Conservation (phyloP, 306 rosid species). For the Prunus dulcis region DNA sequence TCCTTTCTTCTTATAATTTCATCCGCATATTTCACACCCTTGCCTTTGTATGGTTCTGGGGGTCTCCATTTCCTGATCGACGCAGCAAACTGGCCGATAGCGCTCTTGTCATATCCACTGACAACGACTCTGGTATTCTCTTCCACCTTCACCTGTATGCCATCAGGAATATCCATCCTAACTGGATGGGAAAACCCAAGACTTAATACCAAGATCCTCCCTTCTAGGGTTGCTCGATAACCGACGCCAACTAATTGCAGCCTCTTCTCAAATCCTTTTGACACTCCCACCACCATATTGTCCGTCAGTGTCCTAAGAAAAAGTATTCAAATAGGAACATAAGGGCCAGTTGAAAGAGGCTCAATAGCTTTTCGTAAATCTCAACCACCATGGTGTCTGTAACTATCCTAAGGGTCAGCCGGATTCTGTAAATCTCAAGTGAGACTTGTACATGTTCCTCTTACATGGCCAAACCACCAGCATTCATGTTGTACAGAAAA, state of each 20-base stretch:
- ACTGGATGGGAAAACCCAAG: slow-evolving; percentile 99
- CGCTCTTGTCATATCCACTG: slow-evolving; percentile 82
- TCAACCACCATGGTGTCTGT: slow-evolving; percentile 68
- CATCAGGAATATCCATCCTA: slow-evolving; percentile 72
- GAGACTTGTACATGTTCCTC: neutral
- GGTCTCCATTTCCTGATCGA: slow-evolving; percentile 92
- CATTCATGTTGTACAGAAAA: neutral
- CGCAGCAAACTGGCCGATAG: slow-evolving; percentile 90
- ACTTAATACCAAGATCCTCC: slow-evolving; percentile 68
- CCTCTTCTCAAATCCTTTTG: slow-evolving; percentile 95
- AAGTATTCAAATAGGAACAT: slow-evolving; percentile 20
- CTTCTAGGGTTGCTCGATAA: slow-evolving; percentile 87
- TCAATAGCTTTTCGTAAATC: neutral
- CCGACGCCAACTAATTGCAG: slow-evolving; percentile 93
- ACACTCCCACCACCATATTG: slow-evolving; percentile 92
- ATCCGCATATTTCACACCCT: slow-evolving; percentile 95
- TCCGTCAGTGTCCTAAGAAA: slow-evolving; percentile 78
- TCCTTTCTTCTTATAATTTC: slow-evolving; percentile 88
- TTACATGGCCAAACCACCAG: neutral
- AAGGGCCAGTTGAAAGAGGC: slow-evolving; percentile 10
- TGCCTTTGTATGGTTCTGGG: slow-evolving; percentile 97
- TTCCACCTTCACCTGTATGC: slow-evolving; percentile 82
- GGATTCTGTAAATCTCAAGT: neutral
- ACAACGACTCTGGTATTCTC: slow-evolving; percentile 81
- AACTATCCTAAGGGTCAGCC: slow-evolving; percentile 43